Percentiles rank a stretch among this genome's conserved stretches.
Conservation (phyloP, 345 rosid genomes). For the Ceriops zippeliana region DNA sequence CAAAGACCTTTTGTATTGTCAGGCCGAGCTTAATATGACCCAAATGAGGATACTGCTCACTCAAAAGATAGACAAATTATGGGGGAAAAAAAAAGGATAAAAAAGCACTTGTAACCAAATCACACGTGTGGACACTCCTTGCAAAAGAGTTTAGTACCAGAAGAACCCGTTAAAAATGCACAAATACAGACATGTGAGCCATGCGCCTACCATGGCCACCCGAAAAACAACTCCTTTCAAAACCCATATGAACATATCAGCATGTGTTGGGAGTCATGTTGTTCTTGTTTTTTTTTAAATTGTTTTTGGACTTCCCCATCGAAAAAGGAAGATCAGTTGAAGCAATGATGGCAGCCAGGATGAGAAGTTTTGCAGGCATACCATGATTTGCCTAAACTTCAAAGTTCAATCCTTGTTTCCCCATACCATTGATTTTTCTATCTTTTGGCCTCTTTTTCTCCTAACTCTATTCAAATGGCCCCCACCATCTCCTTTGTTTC, state of each 20-base stretch:
- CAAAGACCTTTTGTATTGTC: slow-evolving; percentile 42
- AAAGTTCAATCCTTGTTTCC: slow-evolving; percentile 10
- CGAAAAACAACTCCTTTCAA: slow-evolving; percentile 28
- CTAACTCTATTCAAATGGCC: slow-evolving; percentile 21
- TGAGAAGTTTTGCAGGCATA: slow-evolving; percentile 6
- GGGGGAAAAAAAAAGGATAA: neutral
- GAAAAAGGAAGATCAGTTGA: slow-evolving; percentile 10
- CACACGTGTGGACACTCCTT: slow-evolving; percentile 22
- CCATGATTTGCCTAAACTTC: slow-evolving; percentile 11
- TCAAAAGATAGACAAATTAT: neutral
- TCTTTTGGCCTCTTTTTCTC: neutral
- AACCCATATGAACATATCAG: slow-evolving; percentile 10
- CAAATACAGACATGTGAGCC: slow-evolving; percentile 39
- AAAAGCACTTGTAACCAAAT: slow-evolving; percentile 15
- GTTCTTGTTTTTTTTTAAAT: neutral
- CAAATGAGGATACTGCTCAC: slow-evolving; percentile 28
- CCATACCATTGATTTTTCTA: slow-evolving; percentile 7
- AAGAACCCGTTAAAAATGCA: slow-evolving; percentile 47
- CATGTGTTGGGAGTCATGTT: slow-evolving; percentile 9
- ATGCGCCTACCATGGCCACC: slow-evolving; percentile 28
- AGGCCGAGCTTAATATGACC: slow-evolving; percentile 30
- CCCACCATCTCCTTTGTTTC: slow-evolving; percentile 38
- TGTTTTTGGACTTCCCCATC: neutral
- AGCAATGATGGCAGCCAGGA: slow-evolving; percentile 17
- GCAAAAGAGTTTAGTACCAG: slow-evolving; percentile 13